phyloP scores from a whole-genome alignment of 2,329 filamentous ascomycete species.

The Alternaria metachromatica region DNA sequence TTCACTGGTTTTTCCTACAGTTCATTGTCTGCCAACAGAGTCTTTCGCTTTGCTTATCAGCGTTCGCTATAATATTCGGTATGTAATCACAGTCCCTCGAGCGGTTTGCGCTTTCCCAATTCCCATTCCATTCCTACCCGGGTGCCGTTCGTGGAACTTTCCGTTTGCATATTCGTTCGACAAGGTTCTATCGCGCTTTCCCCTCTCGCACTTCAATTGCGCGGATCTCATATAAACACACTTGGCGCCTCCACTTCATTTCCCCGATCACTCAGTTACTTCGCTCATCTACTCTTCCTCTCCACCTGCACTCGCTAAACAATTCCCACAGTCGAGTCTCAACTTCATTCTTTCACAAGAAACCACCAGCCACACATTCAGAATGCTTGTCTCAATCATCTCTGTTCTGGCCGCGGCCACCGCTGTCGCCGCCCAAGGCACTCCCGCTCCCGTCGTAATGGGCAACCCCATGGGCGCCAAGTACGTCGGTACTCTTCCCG shows the following conservation, averaged over 20 bases:
- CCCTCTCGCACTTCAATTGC: constrained; percentile 1
- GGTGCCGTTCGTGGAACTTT: background rate
- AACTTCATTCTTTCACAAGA: constrained; percentile 11
- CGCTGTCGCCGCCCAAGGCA: constrained; percentile 36
- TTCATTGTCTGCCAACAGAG: background rate
- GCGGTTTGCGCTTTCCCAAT: background rate
- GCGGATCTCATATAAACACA: constrained; percentile 5
- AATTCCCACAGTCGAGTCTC: constrained; percentile 9
- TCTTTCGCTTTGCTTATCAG: background rate
- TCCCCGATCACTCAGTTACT: background rate
- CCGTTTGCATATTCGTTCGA: constrained; percentile 7
- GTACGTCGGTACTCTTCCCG: constrained; percentile 49
- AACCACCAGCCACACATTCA: constrained; percentile 22
- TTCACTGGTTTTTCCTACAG: background rate
- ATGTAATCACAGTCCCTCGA: background rate
- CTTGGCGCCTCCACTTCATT: constrained; percentile 9
- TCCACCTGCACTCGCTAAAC: constrained; percentile 14
- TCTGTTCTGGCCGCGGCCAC: constrained; percentile 40
- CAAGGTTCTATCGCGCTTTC: constrained; percentile 4
- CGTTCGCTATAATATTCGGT: constrained; percentile 8
- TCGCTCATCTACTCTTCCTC: constrained; percentile 1
- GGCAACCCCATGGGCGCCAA: constrained; percentile 50
- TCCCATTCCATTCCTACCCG: background rate
- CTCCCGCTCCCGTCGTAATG: constrained; percentile 42
- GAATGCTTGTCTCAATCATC: constrained; percentile 41